phyloP scores from a whole-genome alignment of 169 alveolate genomes.

The Fabrea salina region DNA sequence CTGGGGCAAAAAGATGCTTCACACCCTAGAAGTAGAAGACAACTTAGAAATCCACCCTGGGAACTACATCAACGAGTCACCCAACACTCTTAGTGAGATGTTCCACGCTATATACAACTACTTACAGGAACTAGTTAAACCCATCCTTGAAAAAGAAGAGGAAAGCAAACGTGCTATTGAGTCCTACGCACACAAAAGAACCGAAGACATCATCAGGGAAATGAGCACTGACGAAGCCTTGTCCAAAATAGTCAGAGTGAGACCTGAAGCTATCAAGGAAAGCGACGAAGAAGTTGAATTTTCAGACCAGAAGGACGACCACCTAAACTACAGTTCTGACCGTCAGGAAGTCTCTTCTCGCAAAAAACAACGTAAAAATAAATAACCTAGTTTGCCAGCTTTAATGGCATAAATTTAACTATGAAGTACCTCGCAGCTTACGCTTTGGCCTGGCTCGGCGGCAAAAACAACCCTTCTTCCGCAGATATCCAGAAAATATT shows the following conservation, averaged over 20 bases:
- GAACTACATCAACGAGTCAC: background rate
- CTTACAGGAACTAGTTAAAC: background rate
- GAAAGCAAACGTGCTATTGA: background rate
- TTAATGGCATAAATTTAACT: constrained; percentile 12
- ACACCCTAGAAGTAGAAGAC: background rate
- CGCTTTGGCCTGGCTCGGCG: constrained; percentile 33
- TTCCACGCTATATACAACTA: background rate
- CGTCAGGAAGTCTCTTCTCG: background rate
- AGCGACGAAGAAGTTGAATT: background rate
- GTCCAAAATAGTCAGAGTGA: constrained; percentile 17
- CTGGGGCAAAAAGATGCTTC: constrained; percentile 10
- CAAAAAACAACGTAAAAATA: no score
- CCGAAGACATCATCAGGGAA: constrained; percentile 4
- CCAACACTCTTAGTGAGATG: background rate
- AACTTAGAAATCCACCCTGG: background rate
- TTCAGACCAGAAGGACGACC: background rate
- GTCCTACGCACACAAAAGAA: background rate
- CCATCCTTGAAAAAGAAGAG: background rate
- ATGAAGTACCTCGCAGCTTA: constrained; percentile 40
- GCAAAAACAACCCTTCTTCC: constrained; percentile 20
- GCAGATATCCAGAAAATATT: background rate
- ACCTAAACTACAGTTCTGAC: background rate
- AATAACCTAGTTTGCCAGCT: no score
- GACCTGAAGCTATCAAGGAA: background rate
- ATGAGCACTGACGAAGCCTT: constrained; percentile 32